Evolutionary conservation across 2,329 filamentous ascomycete genomes (phyloP).

Genomic region (Colletotrichum nymphaeae): DNA sequence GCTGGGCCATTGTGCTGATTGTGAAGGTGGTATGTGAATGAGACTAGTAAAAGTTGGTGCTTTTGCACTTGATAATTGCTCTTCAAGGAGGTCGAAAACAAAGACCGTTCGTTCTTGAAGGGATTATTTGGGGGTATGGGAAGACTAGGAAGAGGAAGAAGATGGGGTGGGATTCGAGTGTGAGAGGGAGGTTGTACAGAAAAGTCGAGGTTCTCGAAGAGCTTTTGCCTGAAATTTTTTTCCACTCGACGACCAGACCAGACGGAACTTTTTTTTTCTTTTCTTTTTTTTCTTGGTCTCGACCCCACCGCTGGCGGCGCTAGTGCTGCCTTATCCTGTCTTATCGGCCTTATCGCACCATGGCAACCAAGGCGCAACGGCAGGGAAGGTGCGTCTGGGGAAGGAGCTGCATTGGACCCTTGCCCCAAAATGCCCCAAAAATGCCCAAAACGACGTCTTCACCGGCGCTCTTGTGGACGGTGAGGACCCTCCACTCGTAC

Average conservation of each 20-base stretch:
- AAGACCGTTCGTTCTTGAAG: constrained; percentile 14
- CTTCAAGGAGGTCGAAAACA: constrained; percentile 35
- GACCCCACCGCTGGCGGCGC: constrained; percentile 33
- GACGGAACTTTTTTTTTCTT: constrained; percentile 30
- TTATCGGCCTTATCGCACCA: constrained; percentile 35
- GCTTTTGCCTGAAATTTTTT: constrained; percentile 38
- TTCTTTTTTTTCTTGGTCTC: constrained; percentile 21
- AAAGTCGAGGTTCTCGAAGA: constrained; percentile 26
- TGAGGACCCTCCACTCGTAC: constrained; percentile 23
- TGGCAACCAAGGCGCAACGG: constrained; percentile 36
- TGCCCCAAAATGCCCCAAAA: constrained; percentile 1
- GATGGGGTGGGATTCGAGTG: constrained; percentile 29
- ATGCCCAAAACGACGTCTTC: background rate
- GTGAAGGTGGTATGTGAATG: constrained; percentile 3
- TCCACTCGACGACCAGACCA: constrained; percentile 22
- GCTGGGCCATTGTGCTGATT: constrained; percentile 61
- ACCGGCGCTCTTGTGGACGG: constrained; percentile 9
- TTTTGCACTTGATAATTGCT: constrained; percentile 16
- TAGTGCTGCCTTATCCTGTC: constrained; percentile 34
- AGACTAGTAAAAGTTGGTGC: constrained; percentile 7
- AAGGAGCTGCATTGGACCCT: constrained; percentile 33
- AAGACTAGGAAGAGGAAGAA: constrained; percentile 16
- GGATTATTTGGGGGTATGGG: background rate
- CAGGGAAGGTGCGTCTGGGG: constrained; percentile 35
- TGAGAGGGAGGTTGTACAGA: constrained; percentile 24